Conservation (phyloP, 2,329 filamentous ascomycete species). For the Neofusicoccum kwambonambiense region DNA sequence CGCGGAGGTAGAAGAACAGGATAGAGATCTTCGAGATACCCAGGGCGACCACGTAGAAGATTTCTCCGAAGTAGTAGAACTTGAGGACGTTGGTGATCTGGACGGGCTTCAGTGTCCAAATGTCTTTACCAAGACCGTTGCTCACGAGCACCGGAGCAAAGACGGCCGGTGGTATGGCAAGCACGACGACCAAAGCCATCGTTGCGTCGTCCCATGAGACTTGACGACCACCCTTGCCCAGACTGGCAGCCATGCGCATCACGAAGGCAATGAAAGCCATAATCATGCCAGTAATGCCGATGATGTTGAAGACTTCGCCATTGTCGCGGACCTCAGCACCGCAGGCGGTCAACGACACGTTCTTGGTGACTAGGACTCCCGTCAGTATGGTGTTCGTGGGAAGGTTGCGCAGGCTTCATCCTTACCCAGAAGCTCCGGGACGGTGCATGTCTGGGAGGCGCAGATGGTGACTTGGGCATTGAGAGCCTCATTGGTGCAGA, state of each 20-base stretch:
- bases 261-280: slow-evolving; percentile 34
- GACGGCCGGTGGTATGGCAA: slow-evolving; percentile 25
- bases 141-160: slow-evolving; percentile 22
- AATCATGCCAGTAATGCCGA: slow-evolving; percentile 30
- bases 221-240: slow-evolving; percentile 33
- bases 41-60: slow-evolving; percentile 37
- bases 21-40: slow-evolving; percentile 37
- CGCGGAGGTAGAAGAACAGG: slow-evolving; percentile 34
- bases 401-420: too few species aligned
- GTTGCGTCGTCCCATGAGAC: slow-evolving; percentile 40
- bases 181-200: slow-evolving; percentile 38
- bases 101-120: slow-evolving; percentile 47
- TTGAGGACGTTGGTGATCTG: slow-evolving; percentile 37
- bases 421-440: slow-evolving; percentile 34
- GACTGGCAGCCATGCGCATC: slow-evolving; percentile 35
- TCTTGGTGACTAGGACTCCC: slow-evolving; percentile 34
- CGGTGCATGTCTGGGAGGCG: slow-evolving; percentile 34
- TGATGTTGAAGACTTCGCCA: slow-evolving; percentile 28
- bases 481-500: slow-evolving; percentile 39
- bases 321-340: slow-evolving; percentile 35
- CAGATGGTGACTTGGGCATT: slow-evolving; percentile 35
- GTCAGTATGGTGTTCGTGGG: background rate
- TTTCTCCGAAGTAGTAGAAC: slow-evolving; percentile 28
- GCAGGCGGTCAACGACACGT: slow-evolving; percentile 38
- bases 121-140: slow-evolving; percentile 51